These are phyloP conservation scores for Venturia asperata DNA, from an alignment of 2,329 filamentous ascomycete genomes.

Conservation along the genomic window DNA sequence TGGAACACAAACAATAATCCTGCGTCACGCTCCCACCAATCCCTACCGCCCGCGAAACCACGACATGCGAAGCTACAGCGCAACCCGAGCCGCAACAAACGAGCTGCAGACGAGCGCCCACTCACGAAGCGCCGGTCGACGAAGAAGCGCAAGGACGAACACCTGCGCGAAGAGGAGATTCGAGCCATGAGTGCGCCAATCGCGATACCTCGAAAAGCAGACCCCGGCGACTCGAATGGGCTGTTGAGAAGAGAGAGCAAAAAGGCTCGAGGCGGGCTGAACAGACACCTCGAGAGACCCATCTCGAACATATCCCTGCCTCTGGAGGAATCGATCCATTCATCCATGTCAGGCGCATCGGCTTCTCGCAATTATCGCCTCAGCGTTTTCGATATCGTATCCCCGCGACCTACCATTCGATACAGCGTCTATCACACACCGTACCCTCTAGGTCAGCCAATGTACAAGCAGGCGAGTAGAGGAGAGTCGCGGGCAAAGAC, in stretches of 20 bases:
- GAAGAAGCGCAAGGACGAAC: conserved; percentile 66
- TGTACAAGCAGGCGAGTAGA: conserved; percentile 10
- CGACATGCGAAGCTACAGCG: conserved; percentile 41
- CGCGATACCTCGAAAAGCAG: conserved; percentile 54
- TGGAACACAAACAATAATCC: conserved; percentile 8
- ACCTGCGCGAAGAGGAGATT: conserved; percentile 78
- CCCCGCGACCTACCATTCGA: conserved; percentile 75
- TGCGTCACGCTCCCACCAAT: conserved; percentile 28
- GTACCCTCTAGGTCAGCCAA: background rate
- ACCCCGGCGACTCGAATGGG: conserved; percentile 49
- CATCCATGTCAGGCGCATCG: conserved; percentile 65
- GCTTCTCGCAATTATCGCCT: conserved; percentile 74
- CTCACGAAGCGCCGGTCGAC: conserved; percentile 63
- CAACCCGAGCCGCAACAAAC: conserved; percentile 48
- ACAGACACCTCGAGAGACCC: conserved; percentile 53
- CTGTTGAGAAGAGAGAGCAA: conserved; percentile 60
- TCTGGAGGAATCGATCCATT: conserved; percentile 65
- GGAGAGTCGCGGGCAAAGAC: conserved; percentile 13
- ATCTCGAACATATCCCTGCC: conserved; percentile 70
- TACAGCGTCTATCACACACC: conserved; percentile 43
- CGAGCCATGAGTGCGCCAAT: conserved; percentile 69
- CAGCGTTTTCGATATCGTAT: conserved; percentile 70
- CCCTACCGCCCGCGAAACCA: conserved; percentile 31
- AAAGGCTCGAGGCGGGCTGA: conserved; percentile 52
- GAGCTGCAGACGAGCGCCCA: conserved; percentile 46